Base-by-base conservation (phyloP, 306 rosid species). In the Betula pendula region DNA sequence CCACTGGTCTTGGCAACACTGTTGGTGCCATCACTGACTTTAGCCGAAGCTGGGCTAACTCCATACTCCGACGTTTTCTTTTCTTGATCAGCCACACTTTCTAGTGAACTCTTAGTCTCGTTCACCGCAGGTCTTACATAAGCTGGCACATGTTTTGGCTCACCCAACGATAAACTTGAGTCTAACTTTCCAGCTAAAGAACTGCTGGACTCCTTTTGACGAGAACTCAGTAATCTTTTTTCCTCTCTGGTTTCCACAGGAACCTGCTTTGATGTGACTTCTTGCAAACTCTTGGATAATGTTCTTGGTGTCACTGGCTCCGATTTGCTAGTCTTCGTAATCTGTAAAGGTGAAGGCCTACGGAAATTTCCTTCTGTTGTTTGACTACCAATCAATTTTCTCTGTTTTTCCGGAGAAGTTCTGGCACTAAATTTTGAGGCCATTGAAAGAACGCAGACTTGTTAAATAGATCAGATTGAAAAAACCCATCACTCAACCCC, bases 1-100 rank as follows among this genome's bases (percentile, higher is more conserved):
- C 83, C 85, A 83, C 89, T 81, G 9, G 87, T 81, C 85, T 83
- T 86, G 14, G 67, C 74, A 63, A 72, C 70, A 71, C 87, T 82
- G 71, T 74, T 77, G 48, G 81, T 51, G 35, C 82, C 85, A 73
- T 80, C 87, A 33, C 85, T 84, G n/a, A 72, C 70, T 68, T 81
- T 81, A 4, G 86, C 75, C n/a, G 81, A 56, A 72, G 58, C 76
- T 1, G 76, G 78, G 77, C 79, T 19, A 16, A 65, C 62, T 22
- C 72, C 81, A 24, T 50, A 55, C 35, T 66, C 87, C 35, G 67
- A 47, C 10, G 72, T 50, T 75, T 71, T 74, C 83, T 74, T 86
- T 70, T 77, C 83, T 75, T 50, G 85, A 42, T 82, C 77, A 9
- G 71, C 75, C 20, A 74, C 68, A 63, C 62, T 52, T 53, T 69